Evolutionary conservation across 768 basidiomycete genomes (phyloP).

Genomic region (Suillus americanus): DNA sequence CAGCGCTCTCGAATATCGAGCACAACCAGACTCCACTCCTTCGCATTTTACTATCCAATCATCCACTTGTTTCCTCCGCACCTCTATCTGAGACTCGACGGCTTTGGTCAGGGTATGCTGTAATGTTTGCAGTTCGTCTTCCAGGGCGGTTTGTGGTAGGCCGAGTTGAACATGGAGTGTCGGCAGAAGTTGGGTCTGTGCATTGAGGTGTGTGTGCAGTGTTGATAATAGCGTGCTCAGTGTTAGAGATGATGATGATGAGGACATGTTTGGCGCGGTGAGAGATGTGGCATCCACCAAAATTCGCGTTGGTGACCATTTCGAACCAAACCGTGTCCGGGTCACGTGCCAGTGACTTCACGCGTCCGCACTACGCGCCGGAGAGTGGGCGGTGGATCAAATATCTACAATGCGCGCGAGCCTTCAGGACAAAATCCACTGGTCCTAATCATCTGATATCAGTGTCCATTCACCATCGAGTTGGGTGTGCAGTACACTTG

Average conservation of each 20-base stretch:
- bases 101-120: slow-evolving; percentile 74
- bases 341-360: slow-evolving; percentile 2
- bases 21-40: slow-evolving; percentile 60
- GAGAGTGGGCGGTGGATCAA: neutral
- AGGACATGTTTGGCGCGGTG: slow-evolving; percentile 9
- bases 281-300: slow-evolving; percentile 3
- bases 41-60: slow-evolving; percentile 66
- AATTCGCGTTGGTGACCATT: slow-evolving; percentile 1
- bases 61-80: slow-evolving; percentile 75
- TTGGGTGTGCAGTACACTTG: neutral
- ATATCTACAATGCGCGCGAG: neutral
- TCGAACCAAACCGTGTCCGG: neutral
- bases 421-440: neutral
- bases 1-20: slow-evolving; percentile 65
- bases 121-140: slow-evolving; percentile 74
- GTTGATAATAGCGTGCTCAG: slow-evolving; percentile 74
- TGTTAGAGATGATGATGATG: slow-evolving; percentile 34
- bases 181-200: slow-evolving; percentile 81
- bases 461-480: neutral
- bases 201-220: slow-evolving; percentile 73
- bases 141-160: slow-evolving; percentile 73
- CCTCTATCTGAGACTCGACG: slow-evolving; percentile 71
- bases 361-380: neutral
- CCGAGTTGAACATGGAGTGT: slow-evolving; percentile 84
- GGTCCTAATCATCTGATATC: neutral